Conservation (phyloP, 192 early-diverging fungal genomes). For the Umbelopsis sp. region DNA sequence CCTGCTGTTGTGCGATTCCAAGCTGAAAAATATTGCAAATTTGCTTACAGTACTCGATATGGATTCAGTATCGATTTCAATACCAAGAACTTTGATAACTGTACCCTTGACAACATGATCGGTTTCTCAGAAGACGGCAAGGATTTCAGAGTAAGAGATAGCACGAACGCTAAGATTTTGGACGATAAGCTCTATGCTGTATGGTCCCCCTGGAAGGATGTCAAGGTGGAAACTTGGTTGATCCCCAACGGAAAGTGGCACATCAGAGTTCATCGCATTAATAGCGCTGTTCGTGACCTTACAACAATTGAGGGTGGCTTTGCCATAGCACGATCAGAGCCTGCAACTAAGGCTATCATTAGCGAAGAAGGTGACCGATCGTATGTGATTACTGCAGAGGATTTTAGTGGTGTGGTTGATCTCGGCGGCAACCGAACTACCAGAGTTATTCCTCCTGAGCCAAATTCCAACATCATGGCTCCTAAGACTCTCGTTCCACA, state of each 20-base stretch:
- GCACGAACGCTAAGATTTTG: neutral
- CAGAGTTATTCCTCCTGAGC: neutral
- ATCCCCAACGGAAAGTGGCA: constrained; percentile 14
- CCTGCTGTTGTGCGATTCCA: neutral
- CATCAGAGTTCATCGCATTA: constrained; percentile 10
- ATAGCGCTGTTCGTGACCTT: neutral
- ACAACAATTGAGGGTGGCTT: constrained; percentile 18
- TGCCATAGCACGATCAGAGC: neutral
- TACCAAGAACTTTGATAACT: neutral
- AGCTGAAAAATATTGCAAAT: constrained; percentile 23
- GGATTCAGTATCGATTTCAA: constrained; percentile 21
- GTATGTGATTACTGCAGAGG: neutral
- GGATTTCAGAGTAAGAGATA: neutral
- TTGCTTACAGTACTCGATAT: constrained; percentile 23
- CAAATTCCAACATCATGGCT: constrained; percentile 20
- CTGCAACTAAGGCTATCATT: neutral
- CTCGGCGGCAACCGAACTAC: neutral
- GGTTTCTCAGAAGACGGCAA: constrained; percentile 21
- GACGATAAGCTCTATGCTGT: neutral
- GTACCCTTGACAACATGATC: constrained; percentile 23
- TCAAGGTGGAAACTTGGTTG: constrained; percentile 1
- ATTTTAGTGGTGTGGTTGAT: constrained; percentile 18
- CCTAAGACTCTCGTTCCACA: constrained; percentile 10
- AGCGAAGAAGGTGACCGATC: neutral
- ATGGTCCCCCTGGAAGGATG: constrained; percentile 13